phyloP scores from a whole-genome alignment of 345 rosid species.

The Melaleuca alternifolia region DNA sequence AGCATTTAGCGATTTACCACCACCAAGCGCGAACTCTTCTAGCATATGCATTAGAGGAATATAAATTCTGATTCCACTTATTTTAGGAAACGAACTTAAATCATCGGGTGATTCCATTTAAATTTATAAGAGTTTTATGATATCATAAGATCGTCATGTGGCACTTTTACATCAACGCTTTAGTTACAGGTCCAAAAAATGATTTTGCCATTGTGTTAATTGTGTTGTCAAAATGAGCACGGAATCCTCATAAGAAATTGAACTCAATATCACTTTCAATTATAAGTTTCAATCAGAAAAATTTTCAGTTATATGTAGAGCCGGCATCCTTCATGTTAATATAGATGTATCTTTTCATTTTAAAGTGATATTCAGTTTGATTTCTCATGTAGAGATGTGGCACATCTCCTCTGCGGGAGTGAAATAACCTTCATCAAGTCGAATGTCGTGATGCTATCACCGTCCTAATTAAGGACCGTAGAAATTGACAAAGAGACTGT shows the following conservation, averaged over 20 bases:
- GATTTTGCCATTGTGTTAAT: not conserved
- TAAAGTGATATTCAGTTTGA: not conserved
- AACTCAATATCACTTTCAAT: not conserved
- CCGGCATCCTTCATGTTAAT: not conserved
- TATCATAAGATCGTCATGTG: not conserved
- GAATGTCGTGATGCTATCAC: not conserved
- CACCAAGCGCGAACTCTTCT: too few species aligned
- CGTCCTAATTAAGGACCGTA: not conserved
- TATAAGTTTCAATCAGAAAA: too few species aligned
- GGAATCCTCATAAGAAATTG: not conserved
- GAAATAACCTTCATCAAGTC: not conserved
- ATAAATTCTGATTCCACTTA: not conserved
- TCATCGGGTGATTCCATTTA: not conserved
- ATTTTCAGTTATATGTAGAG: too few species aligned
- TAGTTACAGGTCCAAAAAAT: not conserved
- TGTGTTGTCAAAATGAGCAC: not conserved
- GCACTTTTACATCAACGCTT: not conserved
- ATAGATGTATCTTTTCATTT: not conserved
- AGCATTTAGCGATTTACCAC: too few species aligned
- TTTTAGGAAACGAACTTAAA: not conserved
- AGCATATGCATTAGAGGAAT: not conserved
- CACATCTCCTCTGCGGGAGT: not conserved
- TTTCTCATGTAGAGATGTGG: not conserved
- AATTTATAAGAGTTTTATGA: not conserved
- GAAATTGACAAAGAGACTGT: not conserved